Base-by-base conservation (phyloP, 352 stramenopile species). In the Thalassiosira mediterranea region DNA sequence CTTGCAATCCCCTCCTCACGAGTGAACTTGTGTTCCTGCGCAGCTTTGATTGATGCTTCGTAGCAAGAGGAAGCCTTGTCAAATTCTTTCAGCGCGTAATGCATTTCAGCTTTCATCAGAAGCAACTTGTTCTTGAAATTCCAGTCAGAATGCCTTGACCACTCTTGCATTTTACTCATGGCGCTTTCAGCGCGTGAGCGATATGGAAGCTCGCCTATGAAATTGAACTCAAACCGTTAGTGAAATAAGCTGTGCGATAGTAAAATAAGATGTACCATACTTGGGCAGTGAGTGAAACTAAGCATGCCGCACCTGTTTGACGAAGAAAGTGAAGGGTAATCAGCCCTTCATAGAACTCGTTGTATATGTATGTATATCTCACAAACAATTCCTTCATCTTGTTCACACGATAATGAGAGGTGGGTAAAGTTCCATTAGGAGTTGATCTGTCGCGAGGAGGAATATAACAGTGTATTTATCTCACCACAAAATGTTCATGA, bases 111-210 rank as follows among this genome's bases (percentile, higher is more conserved):
- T 47, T 61, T 31, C 11, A 78, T 10, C 8, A 83, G 56, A 13
- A 67, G 40, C 8, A 64, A 23, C 29, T 78, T 83, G 34, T 71
- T 79, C 44, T 70, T 52, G 8, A 70, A 73, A 56, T 79, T 83
- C 74, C 74, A 83, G 1, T 71, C 38, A 13, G 60, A 78, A 74
- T 73, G 59, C 23, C 17, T 42, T 53, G 32, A 40, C 48, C 42
- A 73, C 15, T n/a, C 44, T 29, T 72, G 49, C 5, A 81, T 47
- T 1, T 60, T 72, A 21, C 25, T 13, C 25, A 74, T 59, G 0
- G 56, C 31, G 13, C 32, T 58, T 57, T 64, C 44, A 28, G n/a
- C n/a, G n/a, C n/a, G n/a, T n/a, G n/a, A n/a, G n/a, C n/a, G n/a
- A n/a, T n/a, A n/a, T n/a, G n/a, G n/a, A n/a, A n/a, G n/a, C n/a